phyloP scores from a whole-genome alignment of 805 yeast genomes.

The Zygosaccharomyces bisporus region DNA sequence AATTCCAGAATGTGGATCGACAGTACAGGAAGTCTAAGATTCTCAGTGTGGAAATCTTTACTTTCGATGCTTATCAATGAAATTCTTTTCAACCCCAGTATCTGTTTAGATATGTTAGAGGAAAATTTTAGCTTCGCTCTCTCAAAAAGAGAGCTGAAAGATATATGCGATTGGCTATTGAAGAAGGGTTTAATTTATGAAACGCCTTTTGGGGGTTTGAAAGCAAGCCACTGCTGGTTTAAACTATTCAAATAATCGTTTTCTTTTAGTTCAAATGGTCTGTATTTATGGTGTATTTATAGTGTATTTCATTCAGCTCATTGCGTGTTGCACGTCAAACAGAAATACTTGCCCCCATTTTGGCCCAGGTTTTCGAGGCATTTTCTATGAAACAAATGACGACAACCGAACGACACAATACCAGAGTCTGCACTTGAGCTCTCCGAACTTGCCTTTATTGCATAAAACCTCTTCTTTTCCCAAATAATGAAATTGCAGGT shows the following conservation, averaged over 20 bases:
- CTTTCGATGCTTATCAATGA: constrained; percentile 45
- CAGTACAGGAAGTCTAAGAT: constrained; percentile 56
- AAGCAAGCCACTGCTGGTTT: constrained; percentile 28
- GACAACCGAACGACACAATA: constrained; percentile 27
- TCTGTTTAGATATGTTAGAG: constrained; percentile 30
- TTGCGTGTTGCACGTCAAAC: constrained; percentile 22
- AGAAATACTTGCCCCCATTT: constrained; percentile 13
- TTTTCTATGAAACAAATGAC: constrained; percentile 31
- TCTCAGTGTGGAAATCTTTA: constrained; percentile 55
- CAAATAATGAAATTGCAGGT: constrained; percentile 51
- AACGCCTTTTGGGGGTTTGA: constrained; percentile 23
- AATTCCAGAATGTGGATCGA: constrained; percentile 74
- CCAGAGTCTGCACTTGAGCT: constrained; percentile 4
- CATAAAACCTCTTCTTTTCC: constrained; percentile 44
- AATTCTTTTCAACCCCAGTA: constrained; percentile 55
- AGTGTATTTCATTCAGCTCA: not conserved
- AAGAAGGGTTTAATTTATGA: constrained; percentile 28
- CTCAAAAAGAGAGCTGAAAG: constrained; percentile 39
- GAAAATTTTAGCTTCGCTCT: constrained; percentile 29
- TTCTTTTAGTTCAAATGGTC: too few relatives aligned
- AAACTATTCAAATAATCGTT: constrained; percentile 12
- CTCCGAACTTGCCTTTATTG: constrained; percentile 11
- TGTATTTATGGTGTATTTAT: too few relatives aligned
- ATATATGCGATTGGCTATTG: constrained; percentile 45
- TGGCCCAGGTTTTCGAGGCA: constrained; percentile 34